Base-by-base conservation (phyloP, 2,329 filamentous ascomycete species). In the Sarocladium oryzae region DNA sequence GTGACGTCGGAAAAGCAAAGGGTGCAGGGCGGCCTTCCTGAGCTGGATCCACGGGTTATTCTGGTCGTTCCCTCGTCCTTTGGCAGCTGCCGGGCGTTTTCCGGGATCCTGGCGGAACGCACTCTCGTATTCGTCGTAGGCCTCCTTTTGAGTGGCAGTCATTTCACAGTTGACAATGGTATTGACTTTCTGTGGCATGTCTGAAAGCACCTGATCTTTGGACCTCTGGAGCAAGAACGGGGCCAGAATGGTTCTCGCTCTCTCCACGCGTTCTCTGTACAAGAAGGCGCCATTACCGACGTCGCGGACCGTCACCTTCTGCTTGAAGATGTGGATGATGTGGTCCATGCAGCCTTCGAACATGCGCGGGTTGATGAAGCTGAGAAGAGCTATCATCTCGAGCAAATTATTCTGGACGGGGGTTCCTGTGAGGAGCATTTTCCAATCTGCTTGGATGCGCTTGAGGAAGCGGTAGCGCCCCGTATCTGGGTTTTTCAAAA, bases 201-300 rank as follows among this genome's bases (percentile, higher is more conserved):
- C 86, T 43, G 74, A 73, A n/a, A 97, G 77, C 8, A 96, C 91
- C 61, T 97, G 90, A 46, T 88, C 82, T 71, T 99, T 99, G 70
- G 93, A 92, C 7, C 93, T 82, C 56, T 95, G 89, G 2, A 99
- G 74, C 51, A 99, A 93, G 63, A 99, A 99, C 0, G 93, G 93
- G 21, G 91, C 89, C 61, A 99, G 82, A 74, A 99, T 99, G 0
- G 87, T 89, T 51, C 91, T 84, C 2, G 93, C 93, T 40, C 91
- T 81, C 52, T 82, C 81, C 52, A 97, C 93, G 37, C 93, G 85
- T 64, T 96, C 89, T 40, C 82, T 85, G 20, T 93, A 95, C 1
- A 99, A 73, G 10, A 97, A 78, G 1, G 89, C 87, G 20, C 88
- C 88, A 63, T 96, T 85, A 52, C 85, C 81, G 8, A 86, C 80